phyloP scores from a whole-genome alignment of 768 basidiomycete species.

The Lanmaoa rubissima region DNA sequence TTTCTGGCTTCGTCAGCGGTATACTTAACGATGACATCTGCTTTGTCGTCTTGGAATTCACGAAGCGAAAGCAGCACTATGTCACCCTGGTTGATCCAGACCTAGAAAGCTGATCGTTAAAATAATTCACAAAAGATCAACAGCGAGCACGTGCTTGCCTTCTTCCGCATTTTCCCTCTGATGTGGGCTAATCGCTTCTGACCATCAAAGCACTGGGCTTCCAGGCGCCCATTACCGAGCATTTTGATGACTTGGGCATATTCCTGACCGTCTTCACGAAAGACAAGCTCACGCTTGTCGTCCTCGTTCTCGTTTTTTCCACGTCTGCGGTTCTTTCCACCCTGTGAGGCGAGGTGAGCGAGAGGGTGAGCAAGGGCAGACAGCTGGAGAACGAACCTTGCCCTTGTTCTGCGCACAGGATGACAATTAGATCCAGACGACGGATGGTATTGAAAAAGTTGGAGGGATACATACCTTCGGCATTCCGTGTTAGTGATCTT shows the following conservation, averaged over 20 bases:
- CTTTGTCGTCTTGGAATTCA: constrained; percentile 99
- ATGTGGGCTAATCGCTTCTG: constrained; percentile 98
- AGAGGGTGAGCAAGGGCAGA: neutral
- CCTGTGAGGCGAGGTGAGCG: constrained; percentile 47
- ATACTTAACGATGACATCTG: constrained; percentile 99
- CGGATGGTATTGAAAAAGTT: neutral
- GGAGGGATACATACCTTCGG: constrained; percentile 21
- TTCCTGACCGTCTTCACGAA: constrained; percentile 98
- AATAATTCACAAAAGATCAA: neutral
- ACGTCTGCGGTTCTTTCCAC: constrained; percentile 98
- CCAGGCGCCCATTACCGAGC: constrained; percentile 96
- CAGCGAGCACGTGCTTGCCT: constrained; percentile 51
- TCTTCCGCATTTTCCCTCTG: constrained; percentile 98
- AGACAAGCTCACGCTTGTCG: constrained; percentile 97
- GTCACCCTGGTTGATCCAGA: constrained; percentile 99
- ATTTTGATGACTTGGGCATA: constrained; percentile 99
- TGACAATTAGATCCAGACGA: neutral
- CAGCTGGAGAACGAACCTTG: constrained; percentile 18
- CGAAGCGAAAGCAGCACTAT: constrained; percentile 93
- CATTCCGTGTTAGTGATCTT: constrained; percentile 10
- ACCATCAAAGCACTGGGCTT: constrained; percentile 97
- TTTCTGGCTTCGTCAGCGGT: constrained; percentile 93
- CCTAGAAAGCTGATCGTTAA: constrained; percentile 45
- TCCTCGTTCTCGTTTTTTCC: constrained; percentile 99
- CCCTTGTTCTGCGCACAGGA: constrained; percentile 25